Evolutionary conservation across 2,329 filamentous ascomycete genomes (phyloP), one percentile per base, ranked within the genome.

Genomic region (Penicillium janthinellum): DNA sequence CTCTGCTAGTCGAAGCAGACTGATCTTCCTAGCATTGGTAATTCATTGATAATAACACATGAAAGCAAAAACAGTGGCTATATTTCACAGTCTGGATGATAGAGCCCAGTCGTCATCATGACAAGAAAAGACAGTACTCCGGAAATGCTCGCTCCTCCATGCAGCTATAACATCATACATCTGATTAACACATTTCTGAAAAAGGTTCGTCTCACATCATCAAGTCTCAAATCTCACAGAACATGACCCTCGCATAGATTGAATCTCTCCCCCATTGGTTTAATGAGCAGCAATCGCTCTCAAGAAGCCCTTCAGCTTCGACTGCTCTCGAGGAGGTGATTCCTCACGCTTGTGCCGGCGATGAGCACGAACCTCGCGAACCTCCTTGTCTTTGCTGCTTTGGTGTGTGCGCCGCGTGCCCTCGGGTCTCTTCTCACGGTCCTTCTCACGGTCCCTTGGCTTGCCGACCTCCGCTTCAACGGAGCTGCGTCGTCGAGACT

Each of bases 221-320:
- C 41, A 57, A 59, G 53, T 53, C 56, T 54, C 53, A 58, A 48
- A 44, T 38, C 45, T 54, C 60, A 58, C 55, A 57, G 54, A 51
- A 56, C 57, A 58, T 22, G 20, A 11, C 20, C 8, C 34, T 35
- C 5, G 22, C 25, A 65, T 54, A 63, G 31, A 57, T 37, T 52
- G 62, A 60, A 60, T 57, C 37, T 6, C 58, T 59, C 54, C 0
- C 15, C 20, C 57, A 54, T 31, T 17, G 17, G 12, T 45, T 70
- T 59, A 74, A 52, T 72, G 64, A 38, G 68, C 72, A 63, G 66
- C 62, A 61, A 75, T 70, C 5, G 70, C 63, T 57, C 70, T 71
- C 56, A 72, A 60, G 49, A 75, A 22, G n/a, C 60, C 64, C 60
- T 73, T 75, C 53, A 75, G 49, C 34, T 67, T 74, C 20, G 72